Conservation (phyloP, 1,284 basidiomycete species). For the Cryptococcus hybrid region DNA sequence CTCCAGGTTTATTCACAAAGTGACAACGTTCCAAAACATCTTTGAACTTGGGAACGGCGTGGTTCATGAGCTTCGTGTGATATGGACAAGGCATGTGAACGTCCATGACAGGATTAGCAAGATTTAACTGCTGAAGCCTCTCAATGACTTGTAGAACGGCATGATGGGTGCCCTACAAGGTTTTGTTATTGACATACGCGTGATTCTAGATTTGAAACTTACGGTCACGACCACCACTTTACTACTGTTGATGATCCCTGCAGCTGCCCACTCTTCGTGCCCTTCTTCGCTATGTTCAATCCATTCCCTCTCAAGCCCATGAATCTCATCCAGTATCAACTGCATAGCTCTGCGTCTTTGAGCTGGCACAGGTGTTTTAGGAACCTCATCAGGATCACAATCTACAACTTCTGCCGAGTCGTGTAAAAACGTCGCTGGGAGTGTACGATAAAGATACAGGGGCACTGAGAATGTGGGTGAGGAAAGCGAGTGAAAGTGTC, state of each 20-base stretch:
- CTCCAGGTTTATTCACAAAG: conserved; percentile 25
- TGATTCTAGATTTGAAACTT: conserved; percentile 11
- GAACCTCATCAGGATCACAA: conserved; percentile 16
- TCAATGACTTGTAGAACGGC: conserved; percentile 45
- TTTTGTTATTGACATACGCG: not conserved
- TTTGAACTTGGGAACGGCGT: conserved; percentile 39
- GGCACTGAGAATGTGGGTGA: conserved; percentile 33
- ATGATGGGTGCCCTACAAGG: conserved; percentile 37
- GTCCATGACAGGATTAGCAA: conserved; percentile 50
- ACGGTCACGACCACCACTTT: conserved; percentile 48
- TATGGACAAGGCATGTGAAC: conserved; percentile 48
- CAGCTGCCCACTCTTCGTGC: conserved; percentile 44
- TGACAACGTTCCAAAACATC: conserved; percentile 34
- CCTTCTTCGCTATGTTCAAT: conserved; percentile 22
- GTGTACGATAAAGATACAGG: conserved; percentile 1
- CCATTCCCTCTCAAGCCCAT: conserved; percentile 34
- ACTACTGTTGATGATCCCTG: conserved; percentile 47
- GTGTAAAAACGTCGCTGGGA: conserved; percentile 13
- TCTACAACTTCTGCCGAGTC: conserved; percentile 1
- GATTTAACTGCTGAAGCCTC: conserved; percentile 37
- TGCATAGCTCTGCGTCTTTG: conserved; percentile 41
- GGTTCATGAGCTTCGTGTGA: conserved; percentile 46
- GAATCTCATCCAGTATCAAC: conserved; percentile 47
- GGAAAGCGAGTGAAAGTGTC: conserved; percentile 46
- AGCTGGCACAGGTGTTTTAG: conserved; percentile 19